These are phyloP conservation scores for Cercophora scortea DNA, from an alignment of 495 filamentous ascomycete genomes.

Conservation along the genomic window DNA sequence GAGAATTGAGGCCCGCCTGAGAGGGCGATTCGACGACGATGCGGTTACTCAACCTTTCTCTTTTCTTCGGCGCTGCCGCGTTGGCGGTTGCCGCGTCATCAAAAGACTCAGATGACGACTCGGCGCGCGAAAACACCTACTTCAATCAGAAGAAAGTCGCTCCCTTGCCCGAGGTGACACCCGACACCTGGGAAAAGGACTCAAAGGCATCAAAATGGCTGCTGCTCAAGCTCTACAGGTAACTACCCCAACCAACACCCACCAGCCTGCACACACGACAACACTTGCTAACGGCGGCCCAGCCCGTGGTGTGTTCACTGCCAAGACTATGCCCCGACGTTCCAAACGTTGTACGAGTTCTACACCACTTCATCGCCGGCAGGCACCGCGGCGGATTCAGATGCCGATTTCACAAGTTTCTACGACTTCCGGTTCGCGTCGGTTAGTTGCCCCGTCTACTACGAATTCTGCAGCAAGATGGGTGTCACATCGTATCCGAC, in stretches of 20 bases:
- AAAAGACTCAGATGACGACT: conserved; percentile 26
- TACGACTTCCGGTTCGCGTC: conserved; percentile 87
- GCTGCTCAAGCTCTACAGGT: conserved; percentile 46
- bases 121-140: conserved; percentile 41
- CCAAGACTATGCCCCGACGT: conserved; percentile 68
- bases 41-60: conserved; percentile 20
- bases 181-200: conserved; percentile 34
- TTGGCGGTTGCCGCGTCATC: conserved; percentile 22
- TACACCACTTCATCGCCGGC: conserved; percentile 85
- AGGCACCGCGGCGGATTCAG: conserved; percentile 15
- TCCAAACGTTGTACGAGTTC: conserved; percentile 90
- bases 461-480: conserved; percentile 61
- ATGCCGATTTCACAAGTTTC: conserved; percentile 49
- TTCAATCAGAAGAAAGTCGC: conserved; percentile 82
- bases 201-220: conserved; percentile 32
- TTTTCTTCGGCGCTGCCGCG: conserved; percentile 34
- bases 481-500: conserved; percentile 62
- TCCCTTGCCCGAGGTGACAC: conserved; percentile 50
- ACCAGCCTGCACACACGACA: background rate
- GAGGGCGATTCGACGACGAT: conserved; percentile 10
- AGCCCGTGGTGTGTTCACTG: conserved; percentile 73
- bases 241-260: conserved; percentile 5
- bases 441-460: conserved; percentile 76
- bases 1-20: conserved; percentile 3
- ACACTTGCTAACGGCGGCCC: background rate